phyloP scores from a whole-genome alignment of 768 basidiomycete species.

The Leucosporidium yakuticum region DNA sequence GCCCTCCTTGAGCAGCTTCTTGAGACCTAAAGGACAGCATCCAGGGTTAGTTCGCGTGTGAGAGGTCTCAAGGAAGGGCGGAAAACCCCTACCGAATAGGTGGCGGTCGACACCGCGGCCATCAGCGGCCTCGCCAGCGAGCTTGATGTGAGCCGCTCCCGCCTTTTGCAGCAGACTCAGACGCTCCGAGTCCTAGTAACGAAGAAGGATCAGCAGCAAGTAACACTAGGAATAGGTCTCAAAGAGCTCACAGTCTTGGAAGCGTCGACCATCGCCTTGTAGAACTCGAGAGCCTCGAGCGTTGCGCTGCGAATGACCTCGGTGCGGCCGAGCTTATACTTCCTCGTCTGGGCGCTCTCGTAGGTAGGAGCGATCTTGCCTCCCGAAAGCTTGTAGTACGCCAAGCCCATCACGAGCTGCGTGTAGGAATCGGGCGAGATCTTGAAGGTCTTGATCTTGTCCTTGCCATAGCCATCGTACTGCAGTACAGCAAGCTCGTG shows the following conservation, averaged over 20 bases:
- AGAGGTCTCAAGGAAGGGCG: neutral
- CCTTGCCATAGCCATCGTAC: slow-evolving; percentile 84
- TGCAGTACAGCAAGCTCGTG: slow-evolving; percentile 83
- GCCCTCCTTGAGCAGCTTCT: slow-evolving; percentile 66
- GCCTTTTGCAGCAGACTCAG: slow-evolving; percentile 67
- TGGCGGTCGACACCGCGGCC: slow-evolving; percentile 94
- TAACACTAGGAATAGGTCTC: neutral
- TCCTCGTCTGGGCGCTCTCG: slow-evolving; percentile 89
- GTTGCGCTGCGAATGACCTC: slow-evolving; percentile 89
- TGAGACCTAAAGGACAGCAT: slow-evolving; percentile 50
- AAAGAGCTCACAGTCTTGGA: slow-evolving; percentile 49
- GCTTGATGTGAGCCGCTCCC: slow-evolving; percentile 73
- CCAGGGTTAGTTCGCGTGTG: neutral
- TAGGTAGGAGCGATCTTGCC: slow-evolving; percentile 51
- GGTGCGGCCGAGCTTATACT: slow-evolving; percentile 81
- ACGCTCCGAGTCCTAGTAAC: slow-evolving; percentile 53
- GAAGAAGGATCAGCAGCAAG: neutral
- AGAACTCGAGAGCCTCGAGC: slow-evolving; percentile 75
- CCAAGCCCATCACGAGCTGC: slow-evolving; percentile 92
- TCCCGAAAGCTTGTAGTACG: slow-evolving; percentile 69
- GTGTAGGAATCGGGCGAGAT: slow-evolving; percentile 78
- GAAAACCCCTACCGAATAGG: slow-evolving; percentile 56
- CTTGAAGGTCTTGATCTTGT: slow-evolving; percentile 60
- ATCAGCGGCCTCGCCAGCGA: slow-evolving; percentile 84
- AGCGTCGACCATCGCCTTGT: slow-evolving; percentile 75